A percentile compares a stretch with the other conserved stretches of the same genome.
Evolutionary conservation across 768 basidiomycete genomes (phyloP).

Genomic region (Galerina marginata): DNA sequence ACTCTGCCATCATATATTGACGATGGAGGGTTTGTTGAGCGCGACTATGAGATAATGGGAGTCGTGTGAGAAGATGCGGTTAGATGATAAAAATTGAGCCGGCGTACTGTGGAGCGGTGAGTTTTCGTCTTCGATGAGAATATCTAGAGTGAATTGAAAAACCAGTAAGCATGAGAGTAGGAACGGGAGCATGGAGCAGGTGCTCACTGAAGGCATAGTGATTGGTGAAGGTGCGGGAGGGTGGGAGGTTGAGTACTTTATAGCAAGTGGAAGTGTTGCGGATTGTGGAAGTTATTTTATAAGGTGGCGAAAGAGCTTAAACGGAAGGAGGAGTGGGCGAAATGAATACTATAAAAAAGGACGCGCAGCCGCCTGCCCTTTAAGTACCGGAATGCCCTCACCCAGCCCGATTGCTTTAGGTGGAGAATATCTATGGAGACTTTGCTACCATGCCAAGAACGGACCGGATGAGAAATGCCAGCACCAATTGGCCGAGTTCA

Average conservation of each 20-base stretch:
- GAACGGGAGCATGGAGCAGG: background rate
- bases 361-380: constrained; percentile 13
- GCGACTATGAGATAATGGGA: constrained; percentile 13
- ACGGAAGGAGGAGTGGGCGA: background rate
- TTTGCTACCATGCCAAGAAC: constrained; percentile 6
- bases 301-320: background rate
- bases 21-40: constrained; percentile 19
- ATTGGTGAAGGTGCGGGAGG: background rate
- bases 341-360: constrained; percentile 9
- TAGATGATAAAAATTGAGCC: background rate
- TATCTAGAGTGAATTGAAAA: constrained; percentile 5
- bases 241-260: constrained; percentile 1
- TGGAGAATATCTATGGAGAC: constrained; percentile 5
- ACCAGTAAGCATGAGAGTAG: constrained; percentile 1
- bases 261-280: background rate
- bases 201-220: constrained; percentile 15
- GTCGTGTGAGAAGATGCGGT: constrained; percentile 17
- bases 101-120: constrained; percentile 16
- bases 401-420: background rate
- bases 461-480: constrained; percentile 6
- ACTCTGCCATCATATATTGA: constrained; percentile 31
- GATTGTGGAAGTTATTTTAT: constrained; percentile 1
- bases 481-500: background rate
- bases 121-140: constrained; percentile 18
- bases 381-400: constrained; percentile 6